phyloP scores from a whole-genome alignment of 768 basidiomycete genomes.

The Kwoniella sp. region DNA sequence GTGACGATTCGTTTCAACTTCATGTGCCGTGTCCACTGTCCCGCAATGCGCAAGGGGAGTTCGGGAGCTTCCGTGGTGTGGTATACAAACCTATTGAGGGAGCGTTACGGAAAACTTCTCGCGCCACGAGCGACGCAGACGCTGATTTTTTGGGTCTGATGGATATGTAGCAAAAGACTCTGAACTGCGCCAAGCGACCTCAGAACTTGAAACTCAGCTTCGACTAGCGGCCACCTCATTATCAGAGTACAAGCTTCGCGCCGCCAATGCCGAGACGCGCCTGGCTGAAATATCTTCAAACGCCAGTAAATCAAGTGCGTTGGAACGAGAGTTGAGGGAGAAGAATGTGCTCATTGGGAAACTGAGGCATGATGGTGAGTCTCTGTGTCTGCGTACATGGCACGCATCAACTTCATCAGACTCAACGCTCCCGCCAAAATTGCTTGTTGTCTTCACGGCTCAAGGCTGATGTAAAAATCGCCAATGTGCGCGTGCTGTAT shows the following conservation, averaged over 20 bases:
- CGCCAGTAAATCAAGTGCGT: slow-evolving; percentile 66
- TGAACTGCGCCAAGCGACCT: slow-evolving; percentile 80
- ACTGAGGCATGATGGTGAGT: slow-evolving; percentile 85
- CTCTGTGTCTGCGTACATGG: background rate
- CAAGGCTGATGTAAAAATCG: too few relatives aligned
- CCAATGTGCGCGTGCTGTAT: background rate
- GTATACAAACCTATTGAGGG: too few relatives aligned
- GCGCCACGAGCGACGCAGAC: too few relatives aligned
- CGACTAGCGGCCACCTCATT: slow-evolving; percentile 70
- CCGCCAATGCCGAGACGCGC: slow-evolving; percentile 81
- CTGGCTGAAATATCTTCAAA: slow-evolving; percentile 73
- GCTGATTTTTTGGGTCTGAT: too few relatives aligned
- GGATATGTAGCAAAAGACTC: slow-evolving; percentile 94
- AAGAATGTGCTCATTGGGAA: slow-evolving; percentile 95
- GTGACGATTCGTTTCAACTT: slow-evolving; percentile 46
- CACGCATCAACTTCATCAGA: too few relatives aligned
- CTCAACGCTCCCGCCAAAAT: too few relatives aligned
- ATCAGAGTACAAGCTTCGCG: slow-evolving; percentile 87
- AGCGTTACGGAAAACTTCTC: too few relatives aligned
- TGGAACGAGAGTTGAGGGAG: slow-evolving; percentile 91
- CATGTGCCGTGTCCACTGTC: too few relatives aligned
- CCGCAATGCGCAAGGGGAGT: too few relatives aligned
- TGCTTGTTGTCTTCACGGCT: too few relatives aligned
- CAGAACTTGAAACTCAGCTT: slow-evolving; percentile 77
- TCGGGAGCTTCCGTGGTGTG: too few relatives aligned